phyloP scores from a whole-genome alignment of 176 grass and related monocot genomes.

The Chrysopogon serrulatus region DNA sequence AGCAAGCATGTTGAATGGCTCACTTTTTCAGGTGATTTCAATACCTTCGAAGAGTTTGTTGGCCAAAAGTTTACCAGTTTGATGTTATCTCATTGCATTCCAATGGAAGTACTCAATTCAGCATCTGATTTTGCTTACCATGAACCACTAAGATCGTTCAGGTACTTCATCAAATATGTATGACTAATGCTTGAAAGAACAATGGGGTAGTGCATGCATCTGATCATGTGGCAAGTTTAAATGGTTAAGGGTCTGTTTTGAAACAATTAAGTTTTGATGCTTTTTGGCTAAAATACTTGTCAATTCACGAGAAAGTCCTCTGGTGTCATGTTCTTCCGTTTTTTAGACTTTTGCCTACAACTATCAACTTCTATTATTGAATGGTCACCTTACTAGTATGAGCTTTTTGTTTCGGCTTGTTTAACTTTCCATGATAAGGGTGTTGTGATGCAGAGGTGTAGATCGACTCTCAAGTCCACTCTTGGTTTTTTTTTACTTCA shows the following conservation, averaged over 20 bases:
- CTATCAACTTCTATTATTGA: background rate
- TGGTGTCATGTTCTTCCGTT: background rate
- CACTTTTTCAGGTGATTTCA: slow-evolving; percentile 34
- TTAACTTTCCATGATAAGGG: background rate
- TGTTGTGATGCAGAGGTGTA: background rate
- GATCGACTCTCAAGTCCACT: background rate
- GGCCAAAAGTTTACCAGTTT: background rate
- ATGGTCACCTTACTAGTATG: background rate
- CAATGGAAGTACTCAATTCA: background rate
- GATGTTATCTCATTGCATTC: background rate
- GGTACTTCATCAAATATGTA: background rate
- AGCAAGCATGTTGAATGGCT: background rate
- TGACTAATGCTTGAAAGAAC: background rate
- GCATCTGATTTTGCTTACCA: background rate
- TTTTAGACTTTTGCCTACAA: background rate
- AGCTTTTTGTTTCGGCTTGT: background rate
- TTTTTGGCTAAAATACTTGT: background rate
- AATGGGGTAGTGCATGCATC: background rate
- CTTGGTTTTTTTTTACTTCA: background rate
- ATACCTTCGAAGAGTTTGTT: background rate
- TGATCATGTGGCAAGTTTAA: background rate
- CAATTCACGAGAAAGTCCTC: background rate
- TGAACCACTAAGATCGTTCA: background rate
- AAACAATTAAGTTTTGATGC: background rate
- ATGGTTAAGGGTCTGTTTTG: background rate